Percentiles rank a stretch among this genome's conserved stretches.
These are phyloP conservation scores for Botrytis porri DNA, from an alignment of 2,329 filamentous ascomycete species.

Conservation along the genomic window DNA sequence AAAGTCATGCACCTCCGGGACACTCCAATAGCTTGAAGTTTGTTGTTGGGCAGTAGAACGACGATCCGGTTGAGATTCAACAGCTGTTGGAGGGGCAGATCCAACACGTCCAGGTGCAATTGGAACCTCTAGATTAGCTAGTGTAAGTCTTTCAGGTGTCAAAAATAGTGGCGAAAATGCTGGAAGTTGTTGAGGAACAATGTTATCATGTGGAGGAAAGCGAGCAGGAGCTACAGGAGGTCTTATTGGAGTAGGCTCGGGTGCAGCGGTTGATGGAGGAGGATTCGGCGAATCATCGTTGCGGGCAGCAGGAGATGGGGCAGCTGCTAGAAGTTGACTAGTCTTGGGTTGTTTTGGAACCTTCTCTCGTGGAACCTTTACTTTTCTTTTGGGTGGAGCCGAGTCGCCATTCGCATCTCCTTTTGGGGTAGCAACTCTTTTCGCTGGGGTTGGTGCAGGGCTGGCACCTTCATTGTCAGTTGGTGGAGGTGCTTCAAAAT, in stretches of 20 bases:
- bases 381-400: slow-evolving; percentile 41
- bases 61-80: slow-evolving; percentile 33
- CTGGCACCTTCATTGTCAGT: slow-evolving; percentile 60
- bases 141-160: slow-evolving; percentile 26
- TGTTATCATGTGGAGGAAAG: slow-evolving; percentile 31
- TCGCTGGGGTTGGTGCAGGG: slow-evolving; percentile 55
- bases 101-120: slow-evolving; percentile 33
- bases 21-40: slow-evolving; percentile 83
- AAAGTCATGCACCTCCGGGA: slow-evolving; percentile 77
- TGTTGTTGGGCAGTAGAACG: slow-evolving; percentile 47
- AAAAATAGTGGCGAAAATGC: slow-evolving; percentile 28
- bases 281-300: slow-evolving; percentile 31
- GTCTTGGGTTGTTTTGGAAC: slow-evolving; percentile 35
- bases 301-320: slow-evolving; percentile 24
- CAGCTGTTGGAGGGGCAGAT: slow-evolving; percentile 31
- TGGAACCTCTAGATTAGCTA: slow-evolving; percentile 30
- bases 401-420: slow-evolving; percentile 41
- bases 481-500: slow-evolving; percentile 55
- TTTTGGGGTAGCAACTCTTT: slow-evolving; percentile 47
- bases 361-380: slow-evolving; percentile 36
- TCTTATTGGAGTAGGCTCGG: slow-evolving; percentile 22
- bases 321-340: slow-evolving; percentile 36
- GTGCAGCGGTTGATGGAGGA: slow-evolving; percentile 17
- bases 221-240: slow-evolving; percentile 25
- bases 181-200: slow-evolving; percentile 20